Base-by-base conservation (phyloP, 108 stramenopile species). In the Aurantiochytrium sp. region DNA sequence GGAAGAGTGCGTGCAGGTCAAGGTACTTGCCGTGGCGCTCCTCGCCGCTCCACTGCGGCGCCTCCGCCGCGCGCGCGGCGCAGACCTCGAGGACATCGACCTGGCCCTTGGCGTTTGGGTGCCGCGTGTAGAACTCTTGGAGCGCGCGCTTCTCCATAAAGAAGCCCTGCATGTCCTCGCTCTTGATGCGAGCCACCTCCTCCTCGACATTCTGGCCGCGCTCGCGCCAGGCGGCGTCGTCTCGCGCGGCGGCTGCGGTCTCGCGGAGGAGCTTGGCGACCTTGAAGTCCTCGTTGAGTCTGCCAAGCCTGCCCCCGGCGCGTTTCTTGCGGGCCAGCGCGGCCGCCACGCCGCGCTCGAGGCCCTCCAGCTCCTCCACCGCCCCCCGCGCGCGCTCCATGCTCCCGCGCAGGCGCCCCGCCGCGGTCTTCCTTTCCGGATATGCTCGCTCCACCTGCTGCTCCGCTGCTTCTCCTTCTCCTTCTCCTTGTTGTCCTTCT, bases 21-120 rank as follows among this genome's bases (percentile, higher is more conserved):
- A 91, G 64, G 72, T 91, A 91, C 87, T 91, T 91, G 44, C 91
- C 91, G 35, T 45, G 89, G 4, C 90, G 58, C 60, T 91, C 91
- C 60, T 91, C 91, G 5, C 91, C 91, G 18, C 89, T 88, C 60
- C 90, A 91, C 19, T 0, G 43, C 14, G 90, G 47, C 49, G 35
- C n/a, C 4, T 57, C 83, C 44, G 28, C 45, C 51, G 69, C 60
- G 44, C 49, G 25, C 18, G 59, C 88, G 35, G n/a, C 25, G 76
- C 89, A 89, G 19, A 21, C 43, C 60, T 59, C 58, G 19, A 89
- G 89, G 18, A 83, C 58, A 76, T 76, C 44, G 45, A 51, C 73
- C 42, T 89, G 83, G 42, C 72, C 43, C 18, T 8, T 6, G 18
- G 58, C 59, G 21, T 12, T 42, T 58, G 44, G 90, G 4, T 59